Conservation (phyloP, 495 filamentous ascomycete genomes). For the Aspergillus sclerotiicarbonarius region DNA sequence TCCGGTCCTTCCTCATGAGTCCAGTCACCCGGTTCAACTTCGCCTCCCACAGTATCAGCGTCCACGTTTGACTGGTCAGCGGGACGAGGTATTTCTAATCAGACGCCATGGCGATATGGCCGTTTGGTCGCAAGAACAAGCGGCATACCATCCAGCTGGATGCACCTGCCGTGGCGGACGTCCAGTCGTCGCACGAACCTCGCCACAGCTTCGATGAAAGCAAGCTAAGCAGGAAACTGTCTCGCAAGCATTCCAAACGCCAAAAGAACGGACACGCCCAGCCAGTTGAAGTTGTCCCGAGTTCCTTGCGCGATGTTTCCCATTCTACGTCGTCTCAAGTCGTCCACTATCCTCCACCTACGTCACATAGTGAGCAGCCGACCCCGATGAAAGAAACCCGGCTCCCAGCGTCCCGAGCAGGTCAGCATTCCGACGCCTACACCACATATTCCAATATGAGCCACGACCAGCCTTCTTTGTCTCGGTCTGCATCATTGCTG, state of each 20-base stretch:
- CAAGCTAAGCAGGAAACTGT: conserved; percentile 37
- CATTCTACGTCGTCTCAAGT: conserved; percentile 30
- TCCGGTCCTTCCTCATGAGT: conserved; percentile 34
- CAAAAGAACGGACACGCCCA: conserved; percentile 37
- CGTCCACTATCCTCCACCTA: conserved; percentile 22
- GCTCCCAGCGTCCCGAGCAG: conserved; percentile 25
- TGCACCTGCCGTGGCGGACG: conserved; percentile 30
- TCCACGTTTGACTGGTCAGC: conserved; percentile 46
- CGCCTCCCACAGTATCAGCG: conserved; percentile 20
- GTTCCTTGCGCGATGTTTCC: conserved; percentile 29
- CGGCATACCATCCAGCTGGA: conserved; percentile 47
- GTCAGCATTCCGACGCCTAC: conserved; percentile 38
- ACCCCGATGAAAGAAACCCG: conserved; percentile 21
- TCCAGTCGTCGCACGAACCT: conserved; percentile 29
- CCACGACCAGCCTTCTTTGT: conserved; percentile 35
- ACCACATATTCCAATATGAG: conserved; percentile 44
- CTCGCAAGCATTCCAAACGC: conserved; percentile 41
- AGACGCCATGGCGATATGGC: conserved; percentile 71
- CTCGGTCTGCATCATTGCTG: conserved; percentile 61
- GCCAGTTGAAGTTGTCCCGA: conserved; percentile 28
- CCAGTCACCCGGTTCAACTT: conserved; percentile 21
- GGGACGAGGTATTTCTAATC: conserved; percentile 18
- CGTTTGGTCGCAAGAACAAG: conserved; percentile 66
- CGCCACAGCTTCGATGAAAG: conserved; percentile 21
- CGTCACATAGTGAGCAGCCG: conserved; percentile 21